A percentile compares a stretch with the other conserved stretches of the same genome.
Conservation (phyloP, 257 asterid species). For the Sherardia arvensis region DNA sequence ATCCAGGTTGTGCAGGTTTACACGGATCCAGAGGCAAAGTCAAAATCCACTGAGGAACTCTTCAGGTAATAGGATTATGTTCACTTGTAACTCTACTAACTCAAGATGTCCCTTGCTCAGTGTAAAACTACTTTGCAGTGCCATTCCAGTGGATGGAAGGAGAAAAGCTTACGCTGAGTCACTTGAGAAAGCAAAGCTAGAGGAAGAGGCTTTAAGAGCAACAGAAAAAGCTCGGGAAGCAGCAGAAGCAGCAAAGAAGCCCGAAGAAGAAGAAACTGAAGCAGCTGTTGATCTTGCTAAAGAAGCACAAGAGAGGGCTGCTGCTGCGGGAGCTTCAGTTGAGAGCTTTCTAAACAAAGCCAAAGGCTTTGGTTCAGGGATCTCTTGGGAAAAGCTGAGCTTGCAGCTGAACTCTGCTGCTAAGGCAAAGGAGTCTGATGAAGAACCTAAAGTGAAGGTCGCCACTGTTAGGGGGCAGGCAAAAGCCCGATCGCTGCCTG, state of each 20-base stretch:
- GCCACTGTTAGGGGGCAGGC: conserved; percentile 84
- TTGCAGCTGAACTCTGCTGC: conserved; percentile 26
- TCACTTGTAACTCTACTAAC: no score
- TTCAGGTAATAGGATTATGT: conserved; percentile 54
- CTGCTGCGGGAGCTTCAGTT: conserved; percentile 52
- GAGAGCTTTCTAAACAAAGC: conserved; percentile 52
- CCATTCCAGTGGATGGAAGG: conserved; percentile 75
- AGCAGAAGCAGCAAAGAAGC: conserved; percentile 29
- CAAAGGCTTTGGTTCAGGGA: conserved; percentile 36
- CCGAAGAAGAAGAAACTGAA: conserved; percentile 31
- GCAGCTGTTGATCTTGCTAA: conserved; percentile 34
- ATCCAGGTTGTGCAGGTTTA: conserved; percentile 78
- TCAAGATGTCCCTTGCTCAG: no score
- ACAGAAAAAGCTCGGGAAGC: conserved; percentile 49
- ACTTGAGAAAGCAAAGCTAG: conserved; percentile 45
- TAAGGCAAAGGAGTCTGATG: conserved; percentile 16
- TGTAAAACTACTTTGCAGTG: conserved; percentile 30
- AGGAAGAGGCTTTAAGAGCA: conserved; percentile 57
- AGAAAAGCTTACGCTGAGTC: conserved; percentile 77
- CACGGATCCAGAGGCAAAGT: conserved; percentile 72
- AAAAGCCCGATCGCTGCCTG: conserved; percentile 67
- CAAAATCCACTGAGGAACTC: conserved; percentile 44
- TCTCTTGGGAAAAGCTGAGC: conserved; percentile 30
- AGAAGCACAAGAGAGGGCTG: conserved; percentile 45
- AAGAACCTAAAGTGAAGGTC: conserved; percentile 53